Evolutionary conservation across 2,329 filamentous ascomycete species (phyloP).

Genomic region (Didymella exigua): DNA sequence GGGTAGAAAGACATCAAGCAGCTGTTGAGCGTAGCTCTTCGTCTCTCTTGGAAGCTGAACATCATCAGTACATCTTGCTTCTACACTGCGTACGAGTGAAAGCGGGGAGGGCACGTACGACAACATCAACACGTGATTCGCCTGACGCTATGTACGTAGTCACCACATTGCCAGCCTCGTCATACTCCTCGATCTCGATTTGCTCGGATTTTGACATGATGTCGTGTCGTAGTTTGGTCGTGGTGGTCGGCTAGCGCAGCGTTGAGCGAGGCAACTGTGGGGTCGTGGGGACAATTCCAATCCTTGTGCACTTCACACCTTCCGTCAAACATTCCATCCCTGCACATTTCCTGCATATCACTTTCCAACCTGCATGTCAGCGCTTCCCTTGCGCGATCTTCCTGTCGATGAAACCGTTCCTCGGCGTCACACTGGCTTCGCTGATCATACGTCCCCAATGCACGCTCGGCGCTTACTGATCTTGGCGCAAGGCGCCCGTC

Average conservation of each 20-base stretch:
- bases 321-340: neutral
- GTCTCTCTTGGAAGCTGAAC: conserved; percentile 20
- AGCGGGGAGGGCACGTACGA: conserved; percentile 41
- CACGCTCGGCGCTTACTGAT: neutral
- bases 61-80: neutral
- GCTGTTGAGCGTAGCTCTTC: conserved; percentile 41
- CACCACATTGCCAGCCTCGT: conserved; percentile 58
- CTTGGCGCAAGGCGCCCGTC: neutral
- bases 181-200: conserved; percentile 46
- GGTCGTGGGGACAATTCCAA: neutral
- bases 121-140: conserved; percentile 54
- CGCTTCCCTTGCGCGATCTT: neutral
- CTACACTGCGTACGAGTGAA: neutral
- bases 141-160: conserved; percentile 55
- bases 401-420: neutral
- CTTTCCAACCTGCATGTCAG: neutral
- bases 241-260: neutral
- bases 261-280: conserved; percentile 2
- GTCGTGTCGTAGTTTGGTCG: neutral
- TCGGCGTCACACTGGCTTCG: neutral
- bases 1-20: conserved; percentile 79
- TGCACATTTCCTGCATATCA: neutral
- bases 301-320: neutral
- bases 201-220: conserved; percentile 8
- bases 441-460: neutral